These are phyloP conservation scores for Trichoderma guizhouense DNA, from an alignment of 2,329 filamentous ascomycete genomes.

Conservation along the genomic window DNA sequence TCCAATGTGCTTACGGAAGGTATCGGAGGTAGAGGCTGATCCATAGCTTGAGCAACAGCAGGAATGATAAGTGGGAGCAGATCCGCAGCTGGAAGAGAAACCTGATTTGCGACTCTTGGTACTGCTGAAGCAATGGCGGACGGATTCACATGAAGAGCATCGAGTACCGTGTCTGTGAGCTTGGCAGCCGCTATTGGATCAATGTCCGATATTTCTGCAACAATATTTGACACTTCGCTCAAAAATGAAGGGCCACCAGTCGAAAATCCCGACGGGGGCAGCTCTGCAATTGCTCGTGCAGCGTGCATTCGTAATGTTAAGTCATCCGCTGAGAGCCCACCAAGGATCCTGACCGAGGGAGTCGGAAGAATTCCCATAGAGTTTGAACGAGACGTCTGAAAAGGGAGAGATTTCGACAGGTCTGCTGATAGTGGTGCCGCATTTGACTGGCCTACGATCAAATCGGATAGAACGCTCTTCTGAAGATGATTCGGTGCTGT, in stretches of 20 bases:
- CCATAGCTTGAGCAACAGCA: slow-evolving; percentile 23
- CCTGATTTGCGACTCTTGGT: slow-evolving; percentile 20
- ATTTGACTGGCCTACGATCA: background rate
- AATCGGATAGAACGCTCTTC: slow-evolving; percentile 5
- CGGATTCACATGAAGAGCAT: slow-evolving; percentile 22
- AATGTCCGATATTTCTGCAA: slow-evolving; percentile 21
- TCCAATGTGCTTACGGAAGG: slow-evolving; percentile 4
- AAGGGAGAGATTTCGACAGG: background rate
- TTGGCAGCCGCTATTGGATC: slow-evolving; percentile 23
- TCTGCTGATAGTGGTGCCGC: background rate
- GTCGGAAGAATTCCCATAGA: background rate
- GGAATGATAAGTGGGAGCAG: slow-evolving; percentile 26
- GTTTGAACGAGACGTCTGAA: background rate
- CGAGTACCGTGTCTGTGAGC: slow-evolving; percentile 24
- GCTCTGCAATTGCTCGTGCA: background rate
- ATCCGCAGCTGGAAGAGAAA: slow-evolving; percentile 15
- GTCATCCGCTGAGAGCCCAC: background rate
- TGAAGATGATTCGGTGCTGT: background rate
- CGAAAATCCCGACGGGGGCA: background rate
- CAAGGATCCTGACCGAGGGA: background rate
- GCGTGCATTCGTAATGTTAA: background rate
- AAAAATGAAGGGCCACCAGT: slow-evolving; percentile 20
- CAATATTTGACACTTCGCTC: slow-evolving; percentile 20
- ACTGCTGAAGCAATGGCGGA: slow-evolving; percentile 20
- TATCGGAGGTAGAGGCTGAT: slow-evolving; percentile 9